These are phyloP conservation scores for Babesia ovata DNA, from an alignment of 169 alveolate genomes.

Conservation along the genomic window DNA sequence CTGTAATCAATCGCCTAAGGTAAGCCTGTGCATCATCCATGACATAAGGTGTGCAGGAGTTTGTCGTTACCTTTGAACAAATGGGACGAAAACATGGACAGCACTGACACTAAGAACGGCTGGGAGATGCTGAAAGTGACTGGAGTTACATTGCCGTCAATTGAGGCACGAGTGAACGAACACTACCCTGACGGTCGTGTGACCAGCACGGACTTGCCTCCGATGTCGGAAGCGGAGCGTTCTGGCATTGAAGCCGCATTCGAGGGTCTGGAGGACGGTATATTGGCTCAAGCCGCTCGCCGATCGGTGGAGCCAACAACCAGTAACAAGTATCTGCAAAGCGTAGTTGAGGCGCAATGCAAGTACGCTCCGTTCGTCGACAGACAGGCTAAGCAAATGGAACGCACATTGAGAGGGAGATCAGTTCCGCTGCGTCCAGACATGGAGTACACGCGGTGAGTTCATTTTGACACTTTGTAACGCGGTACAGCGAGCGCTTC, in stretches of 20 bases:
- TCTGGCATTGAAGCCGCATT: constrained; percentile 35
- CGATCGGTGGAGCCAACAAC: background rate
- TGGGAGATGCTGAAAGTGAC: constrained; percentile 42
- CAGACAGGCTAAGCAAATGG: constrained; percentile 62
- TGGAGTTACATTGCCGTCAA: constrained; percentile 4
- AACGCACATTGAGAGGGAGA: constrained; percentile 62
- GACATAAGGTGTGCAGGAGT: constrained; percentile 13
- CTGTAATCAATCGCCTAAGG: constrained; percentile 43
- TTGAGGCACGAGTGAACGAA: constrained; percentile 15
- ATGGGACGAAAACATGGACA: constrained; percentile 19
- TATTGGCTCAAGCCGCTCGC: constrained; percentile 6
- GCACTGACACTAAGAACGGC: constrained; percentile 31
- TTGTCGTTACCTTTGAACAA: constrained; percentile 24
- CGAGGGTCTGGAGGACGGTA: background rate
- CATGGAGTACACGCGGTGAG: constrained; percentile 70
- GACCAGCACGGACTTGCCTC: background rate
- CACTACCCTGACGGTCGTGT: constrained; percentile 9
- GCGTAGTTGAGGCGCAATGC: constrained; percentile 71
- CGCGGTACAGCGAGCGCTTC: constrained; percentile 26
- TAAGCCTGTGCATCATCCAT: background rate
- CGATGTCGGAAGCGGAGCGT: constrained; percentile 42
- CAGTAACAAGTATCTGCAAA: constrained; percentile 21
- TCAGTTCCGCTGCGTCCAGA: constrained; percentile 61
- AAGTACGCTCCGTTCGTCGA: constrained; percentile 71
- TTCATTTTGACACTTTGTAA: background rate